Evolutionary conservation across 169 alveolate genomes (phyloP).

Genomic region (Ichthyophthirius multifiliis): DNA sequence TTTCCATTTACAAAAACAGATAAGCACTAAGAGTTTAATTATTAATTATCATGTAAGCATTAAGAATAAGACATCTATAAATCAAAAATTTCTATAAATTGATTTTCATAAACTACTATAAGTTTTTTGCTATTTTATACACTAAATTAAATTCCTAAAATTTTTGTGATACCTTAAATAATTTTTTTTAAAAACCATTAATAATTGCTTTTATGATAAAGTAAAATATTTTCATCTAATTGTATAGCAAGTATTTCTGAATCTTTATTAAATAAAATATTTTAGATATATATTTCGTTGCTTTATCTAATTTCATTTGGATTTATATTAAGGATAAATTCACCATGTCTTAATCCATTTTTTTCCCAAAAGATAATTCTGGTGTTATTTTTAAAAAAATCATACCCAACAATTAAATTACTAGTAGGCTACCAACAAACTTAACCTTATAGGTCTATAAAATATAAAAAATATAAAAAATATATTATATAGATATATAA

Average conservation of each 20-base stretch:
- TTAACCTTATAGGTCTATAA: slow-evolving; percentile 47
- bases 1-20: slow-evolving; percentile 53
- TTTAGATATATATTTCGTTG: background rate
- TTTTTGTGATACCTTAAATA: slow-evolving; percentile 23
- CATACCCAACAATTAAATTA: slow-evolving; percentile 67
- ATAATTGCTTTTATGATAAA: slow-evolving; percentile 74
- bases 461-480: slow-evolving; percentile 39
- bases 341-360: slow-evolving; percentile 85
- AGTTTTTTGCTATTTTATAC: slow-evolving; percentile 28
- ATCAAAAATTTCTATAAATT: slow-evolving; percentile 54
- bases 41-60: slow-evolving; percentile 40
- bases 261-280: slow-evolving; percentile 47
- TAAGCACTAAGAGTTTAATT: slow-evolving; percentile 38
- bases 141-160: background rate
- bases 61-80: slow-evolving; percentile 52
- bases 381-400: background rate
- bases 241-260: slow-evolving; percentile 48
- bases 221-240: slow-evolving; percentile 38
- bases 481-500: background rate
- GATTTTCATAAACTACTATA: slow-evolving; percentile 43
- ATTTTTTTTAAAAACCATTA: slow-evolving; percentile 79
- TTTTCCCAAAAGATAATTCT: slow-evolving; percentile 84
- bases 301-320: background rate
- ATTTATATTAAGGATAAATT: slow-evolving; percentile 58
- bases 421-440: slow-evolving; percentile 79